Base-by-base conservation (phyloP, 805 yeast species). In the Ogataea nakhonphanomensis region DNA sequence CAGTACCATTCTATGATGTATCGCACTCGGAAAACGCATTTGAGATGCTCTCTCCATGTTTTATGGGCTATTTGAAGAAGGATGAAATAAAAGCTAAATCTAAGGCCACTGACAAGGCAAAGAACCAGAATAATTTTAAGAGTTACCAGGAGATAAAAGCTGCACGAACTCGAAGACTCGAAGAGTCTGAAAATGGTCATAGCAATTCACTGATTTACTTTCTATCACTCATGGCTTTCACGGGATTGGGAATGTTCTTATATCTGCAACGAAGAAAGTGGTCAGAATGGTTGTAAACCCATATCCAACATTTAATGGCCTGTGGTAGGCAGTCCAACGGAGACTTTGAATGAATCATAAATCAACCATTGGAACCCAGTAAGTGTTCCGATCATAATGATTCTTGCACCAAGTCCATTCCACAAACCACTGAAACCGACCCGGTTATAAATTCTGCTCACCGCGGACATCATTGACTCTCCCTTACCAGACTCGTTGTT, bases 331-430 rank as follows among this genome's bases (percentile, higher is more conserved):
- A 91, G 76, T 6, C 99, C 99, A 44, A 88, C 79, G 54, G 78
- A 78, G n/a, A 89, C 95, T 70, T 91, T 91, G 75, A 91, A 91
- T 7, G 96, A 84, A 65, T 93, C 99, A 69, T 91, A 91, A 47
- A 93, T 76, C 60, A 91, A 76, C 98, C 98, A 91, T 71, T 91
- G 99, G 75, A 84, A 78, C 48, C 96, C 96, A 21, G 98, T 93
- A 64, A 91, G 75, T 7, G 98, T 91, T 71, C 98, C 98, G 63
- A 93, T 79, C 99, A 93, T 91, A 46, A 89, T 76, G 54, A 91
- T 90, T 76, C 98, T 84, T 44, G 89, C 93, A 12, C 89, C 84
- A 46, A 91, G 76, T 31, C 99, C 98, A 59, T 86, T 86, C 98
- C 98, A 91, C 43, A 93, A 73, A 12, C 98, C 99, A 13, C 58